Evolutionary conservation across 2,329 filamentous ascomycete genomes (phyloP), one percentile per base, ranked within the genome.

Genomic region (Penicillium sclerotigenum): DNA sequence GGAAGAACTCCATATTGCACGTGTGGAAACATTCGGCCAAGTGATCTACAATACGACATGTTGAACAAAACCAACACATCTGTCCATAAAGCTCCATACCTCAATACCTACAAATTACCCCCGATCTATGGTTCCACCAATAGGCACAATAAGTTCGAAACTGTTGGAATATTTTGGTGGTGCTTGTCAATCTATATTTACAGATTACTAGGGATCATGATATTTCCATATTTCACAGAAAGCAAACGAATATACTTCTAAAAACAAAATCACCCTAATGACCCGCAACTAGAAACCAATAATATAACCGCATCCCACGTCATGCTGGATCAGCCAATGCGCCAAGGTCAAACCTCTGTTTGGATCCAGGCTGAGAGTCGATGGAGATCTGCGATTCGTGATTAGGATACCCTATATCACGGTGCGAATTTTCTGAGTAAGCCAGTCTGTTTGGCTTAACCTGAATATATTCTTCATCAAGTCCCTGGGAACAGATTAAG

Each of bases 391-490:
- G 29, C 38, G n/a, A 28, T 36, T 52, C 20, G 38, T 36, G 16
- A 18, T 31, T 16, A 24, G 38, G 6, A 52, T 43, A 7, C 38
- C 38, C 28, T 43, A 22, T 8, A 20, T 8, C 11, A 11, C 33
- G 13, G 24, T 6, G 7, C n/a, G 14, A 10, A 26, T 28, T 43
- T 22, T 20, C 48, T 43, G 40, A 33, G 14, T 36, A 16, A 52
- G 22, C 38, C 9, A 14, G 16, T 11, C 6, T 13, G 18, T n/a
- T 53, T 45, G 7, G 6, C 11, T 24, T 14, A n/a, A 18, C 11
- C 24, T 40, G 20, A 37, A 53, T 57, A 57, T 59, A 59, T 57
- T 16, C 26, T 9, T 22, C 9, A 26, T 28, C 10, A 1, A 7
- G 14, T 36, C 37, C 54, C 33, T 33, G 41, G 11, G n/a, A 28